Conservation (phyloP, 2,329 filamentous ascomycete genomes). For the Claviceps africana region DNA sequence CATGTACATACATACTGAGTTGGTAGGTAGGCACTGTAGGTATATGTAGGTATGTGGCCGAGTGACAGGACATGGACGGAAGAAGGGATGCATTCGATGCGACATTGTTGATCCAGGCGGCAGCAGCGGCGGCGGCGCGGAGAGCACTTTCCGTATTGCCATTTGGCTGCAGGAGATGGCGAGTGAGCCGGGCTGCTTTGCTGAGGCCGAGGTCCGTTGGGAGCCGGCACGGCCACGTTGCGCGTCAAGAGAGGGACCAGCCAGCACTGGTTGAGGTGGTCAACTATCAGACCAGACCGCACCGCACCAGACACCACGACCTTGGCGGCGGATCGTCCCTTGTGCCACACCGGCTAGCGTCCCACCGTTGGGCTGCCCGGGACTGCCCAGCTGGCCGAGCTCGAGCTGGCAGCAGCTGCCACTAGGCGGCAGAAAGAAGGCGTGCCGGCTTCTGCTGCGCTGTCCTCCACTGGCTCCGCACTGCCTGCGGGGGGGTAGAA, state of each 20-base stretch:
- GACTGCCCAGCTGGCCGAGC: too few species aligned
- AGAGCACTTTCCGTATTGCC: not conserved
- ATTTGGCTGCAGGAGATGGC: not conserved
- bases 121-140: not conserved
- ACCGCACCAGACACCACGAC: constrained; percentile 3
- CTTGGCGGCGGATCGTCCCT: constrained; percentile 7
- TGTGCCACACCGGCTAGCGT: not conserved
- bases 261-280: too few species aligned
- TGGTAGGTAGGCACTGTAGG: too few species aligned
- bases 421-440: not conserved
- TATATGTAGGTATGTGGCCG: not conserved
- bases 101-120: not conserved
- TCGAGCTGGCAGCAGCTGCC: too few species aligned
- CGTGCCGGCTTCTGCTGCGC: not conserved
- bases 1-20: too few species aligned
- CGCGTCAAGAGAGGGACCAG: not conserved
- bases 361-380: not conserved
- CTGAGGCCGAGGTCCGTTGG: not conserved
- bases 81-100: not conserved
- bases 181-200: not conserved
- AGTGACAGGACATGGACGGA: not conserved
- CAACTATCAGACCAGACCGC: too few species aligned
- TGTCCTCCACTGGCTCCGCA: constrained; percentile 2
- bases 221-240: constrained; percentile 21
- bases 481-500: not conserved